phyloP scores from a whole-genome alignment of 345 rosid species.

The Lumnitzera littorea region DNA sequence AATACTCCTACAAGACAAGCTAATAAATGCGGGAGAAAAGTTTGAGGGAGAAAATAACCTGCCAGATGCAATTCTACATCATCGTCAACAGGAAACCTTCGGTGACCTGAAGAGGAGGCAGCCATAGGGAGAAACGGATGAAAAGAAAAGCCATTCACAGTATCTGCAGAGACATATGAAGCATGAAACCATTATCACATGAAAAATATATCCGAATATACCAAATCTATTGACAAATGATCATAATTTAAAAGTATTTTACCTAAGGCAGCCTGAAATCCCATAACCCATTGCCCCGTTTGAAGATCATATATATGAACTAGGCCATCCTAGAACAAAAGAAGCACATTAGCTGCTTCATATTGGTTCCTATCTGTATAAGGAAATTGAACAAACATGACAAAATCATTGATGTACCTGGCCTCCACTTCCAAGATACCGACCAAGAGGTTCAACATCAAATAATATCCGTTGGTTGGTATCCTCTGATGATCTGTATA shows the following conservation, averaged over 20 bases:
- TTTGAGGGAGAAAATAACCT: background rate
- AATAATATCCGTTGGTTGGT: slow-evolving; percentile 90
- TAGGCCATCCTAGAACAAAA: slow-evolving; percentile 65
- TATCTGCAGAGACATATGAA: slow-evolving; percentile 41
- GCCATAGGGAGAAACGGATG: slow-evolving; percentile 94
- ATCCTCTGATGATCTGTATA: slow-evolving; percentile 73
- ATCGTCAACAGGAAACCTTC: slow-evolving; percentile 64
- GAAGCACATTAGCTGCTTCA: background rate
- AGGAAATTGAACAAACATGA: too few species aligned
- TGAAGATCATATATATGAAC: slow-evolving; percentile 92
- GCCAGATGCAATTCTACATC: slow-evolving; percentile 25
- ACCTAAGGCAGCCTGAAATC: slow-evolving; percentile 95
- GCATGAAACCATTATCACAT: background rate
- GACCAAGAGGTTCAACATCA: slow-evolving; percentile 76
- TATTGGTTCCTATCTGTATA: too few species aligned
- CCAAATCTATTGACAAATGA: background rate
- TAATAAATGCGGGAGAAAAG: too few species aligned
- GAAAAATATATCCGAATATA: too few species aligned
- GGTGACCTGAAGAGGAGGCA: slow-evolving; percentile 87
- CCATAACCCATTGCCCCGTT: slow-evolving; percentile 78
- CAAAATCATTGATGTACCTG: slow-evolving; percentile 39
- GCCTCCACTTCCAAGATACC: slow-evolving; percentile 90
- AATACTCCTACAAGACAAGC: too few species aligned
- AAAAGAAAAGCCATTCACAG: slow-evolving; percentile 76
- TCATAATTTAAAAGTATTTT: background rate